phyloP scores from a whole-genome alignment of 148 eudicot species.

The Hydrangea macrophylla region DNA sequence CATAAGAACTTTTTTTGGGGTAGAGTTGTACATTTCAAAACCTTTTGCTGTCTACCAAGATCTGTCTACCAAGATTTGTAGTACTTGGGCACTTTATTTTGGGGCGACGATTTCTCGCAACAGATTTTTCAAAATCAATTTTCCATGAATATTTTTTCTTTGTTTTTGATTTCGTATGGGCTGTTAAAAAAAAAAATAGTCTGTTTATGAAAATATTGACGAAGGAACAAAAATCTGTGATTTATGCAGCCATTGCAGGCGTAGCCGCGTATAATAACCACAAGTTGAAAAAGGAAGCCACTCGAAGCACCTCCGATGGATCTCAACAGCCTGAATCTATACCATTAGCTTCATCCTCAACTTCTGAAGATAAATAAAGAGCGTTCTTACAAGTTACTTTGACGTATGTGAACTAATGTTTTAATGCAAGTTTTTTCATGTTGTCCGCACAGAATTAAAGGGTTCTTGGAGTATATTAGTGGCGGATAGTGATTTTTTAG shows the following conservation, averaged over 20 bases:
- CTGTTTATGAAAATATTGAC: background rate
- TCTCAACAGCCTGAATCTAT: conserved; percentile 34
- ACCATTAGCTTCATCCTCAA: conserved; percentile 49
- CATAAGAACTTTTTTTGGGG: background rate
- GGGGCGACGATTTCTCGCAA: background rate
- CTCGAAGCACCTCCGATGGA: conserved; percentile 40
- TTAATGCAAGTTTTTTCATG: background rate
- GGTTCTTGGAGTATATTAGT: background rate
- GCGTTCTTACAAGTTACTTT: background rate
- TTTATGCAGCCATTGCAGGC: conserved; percentile 87
- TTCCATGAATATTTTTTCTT: background rate
- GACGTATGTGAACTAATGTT: conserved; percentile 9
- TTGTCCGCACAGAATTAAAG: background rate
- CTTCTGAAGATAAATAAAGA: conserved; percentile 25
- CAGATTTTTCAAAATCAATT: background rate
- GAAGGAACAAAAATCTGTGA: background rate
- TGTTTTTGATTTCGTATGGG: background rate
- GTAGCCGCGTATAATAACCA: conserved; percentile 90
- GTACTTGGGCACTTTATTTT: background rate
- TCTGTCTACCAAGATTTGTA: background rate
- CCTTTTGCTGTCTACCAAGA: too few relatives aligned
- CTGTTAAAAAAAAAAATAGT: background rate
- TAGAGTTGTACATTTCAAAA: too few relatives aligned
- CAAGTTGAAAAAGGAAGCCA: conserved; percentile 78
- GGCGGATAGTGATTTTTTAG: background rate